These are phyloP conservation scores for Stachybotrys elegans DNA, from an alignment of 2,329 filamentous ascomycete genomes.

Conservation along the genomic window DNA sequence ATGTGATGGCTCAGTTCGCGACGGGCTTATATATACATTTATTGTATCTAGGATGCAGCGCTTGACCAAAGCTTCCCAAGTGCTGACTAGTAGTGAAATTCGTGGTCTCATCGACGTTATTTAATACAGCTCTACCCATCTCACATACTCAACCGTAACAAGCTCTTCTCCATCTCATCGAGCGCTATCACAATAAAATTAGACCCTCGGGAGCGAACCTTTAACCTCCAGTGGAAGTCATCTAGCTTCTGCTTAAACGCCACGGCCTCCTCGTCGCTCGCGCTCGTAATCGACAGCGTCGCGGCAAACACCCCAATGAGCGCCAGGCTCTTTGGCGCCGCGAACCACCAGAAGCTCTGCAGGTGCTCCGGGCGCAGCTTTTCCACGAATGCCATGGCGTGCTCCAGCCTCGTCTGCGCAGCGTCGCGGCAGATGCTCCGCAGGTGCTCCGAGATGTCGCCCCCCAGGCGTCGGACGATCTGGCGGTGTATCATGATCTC, in stretches of 20 bases:
- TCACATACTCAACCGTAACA: too few relatives aligned
- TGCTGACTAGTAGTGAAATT: too few relatives aligned
- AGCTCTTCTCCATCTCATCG: too few relatives aligned
- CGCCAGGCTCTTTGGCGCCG: slow-evolving; percentile 24
- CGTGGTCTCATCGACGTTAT: too few relatives aligned
- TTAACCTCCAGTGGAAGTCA: slow-evolving; percentile 27
- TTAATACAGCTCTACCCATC: too few relatives aligned
- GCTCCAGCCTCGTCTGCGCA: slow-evolving; percentile 24
- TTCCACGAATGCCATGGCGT: slow-evolving; percentile 23
- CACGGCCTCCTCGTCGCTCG: background rate
- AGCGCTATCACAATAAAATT: too few relatives aligned
- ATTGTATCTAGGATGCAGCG: too few relatives aligned
- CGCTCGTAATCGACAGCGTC: slow-evolving; percentile 15
- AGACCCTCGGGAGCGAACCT: too few relatives aligned
- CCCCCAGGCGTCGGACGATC: slow-evolving; percentile 34
- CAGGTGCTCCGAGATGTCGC: slow-evolving; percentile 6
- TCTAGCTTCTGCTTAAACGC: slow-evolving; percentile 26
- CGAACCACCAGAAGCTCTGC: slow-evolving; percentile 29
- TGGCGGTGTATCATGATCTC: slow-evolving; percentile 38
- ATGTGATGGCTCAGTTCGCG: too few relatives aligned
- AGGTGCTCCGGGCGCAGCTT: slow-evolving; percentile 21
- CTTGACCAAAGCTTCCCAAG: too few relatives aligned
- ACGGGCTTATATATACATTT: too few relatives aligned
- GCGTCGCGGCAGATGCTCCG: slow-evolving; percentile 11
- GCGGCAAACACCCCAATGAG: slow-evolving; percentile 24